Percentiles rank a stretch among this genome's conserved stretches.
Evolutionary conservation across 116 monocot genomes (phyloP).

Genomic region (Posidonia oceanica): DNA sequence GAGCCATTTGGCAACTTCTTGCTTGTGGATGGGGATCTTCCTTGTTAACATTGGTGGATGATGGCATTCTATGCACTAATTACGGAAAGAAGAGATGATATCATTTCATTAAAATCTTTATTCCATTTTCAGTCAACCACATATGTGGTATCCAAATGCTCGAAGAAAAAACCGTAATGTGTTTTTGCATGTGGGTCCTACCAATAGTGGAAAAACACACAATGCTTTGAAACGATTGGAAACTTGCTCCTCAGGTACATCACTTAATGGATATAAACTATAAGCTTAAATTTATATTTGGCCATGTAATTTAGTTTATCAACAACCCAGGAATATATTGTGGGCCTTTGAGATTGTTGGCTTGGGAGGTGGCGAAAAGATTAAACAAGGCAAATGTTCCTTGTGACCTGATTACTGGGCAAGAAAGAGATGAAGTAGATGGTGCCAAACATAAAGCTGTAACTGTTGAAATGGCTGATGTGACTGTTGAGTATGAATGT

Average conservation of each 20-base stretch:
- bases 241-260: constrained; percentile 59
- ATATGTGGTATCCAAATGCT: constrained; percentile 94
- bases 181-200: constrained; percentile 92
- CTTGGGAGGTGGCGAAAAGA: constrained; percentile 87
- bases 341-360: constrained; percentile 90
- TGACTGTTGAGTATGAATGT: constrained; percentile 54
- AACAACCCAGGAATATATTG: constrained; percentile 77
- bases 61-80: not conserved
- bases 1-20: not conserved
- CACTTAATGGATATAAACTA: not conserved
- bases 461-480: constrained; percentile 94
- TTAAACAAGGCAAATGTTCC: constrained; percentile 86
- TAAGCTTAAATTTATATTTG: not conserved
- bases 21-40: not conserved
- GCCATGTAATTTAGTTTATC: not conserved
- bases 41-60: no score
- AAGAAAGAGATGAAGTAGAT: constrained; percentile 79
- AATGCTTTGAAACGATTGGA: constrained; percentile 88
- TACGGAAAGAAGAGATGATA: not conserved
- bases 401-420: constrained; percentile 88
- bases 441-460: constrained; percentile 79
- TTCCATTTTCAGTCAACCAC: constrained; percentile 39
- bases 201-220: constrained; percentile 97
- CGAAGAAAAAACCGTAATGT: constrained; percentile 72
- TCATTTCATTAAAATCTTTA: not conserved